phyloP scores from a whole-genome alignment of 1,139 yeast genomes.

The Blastobotrys elegans region DNA sequence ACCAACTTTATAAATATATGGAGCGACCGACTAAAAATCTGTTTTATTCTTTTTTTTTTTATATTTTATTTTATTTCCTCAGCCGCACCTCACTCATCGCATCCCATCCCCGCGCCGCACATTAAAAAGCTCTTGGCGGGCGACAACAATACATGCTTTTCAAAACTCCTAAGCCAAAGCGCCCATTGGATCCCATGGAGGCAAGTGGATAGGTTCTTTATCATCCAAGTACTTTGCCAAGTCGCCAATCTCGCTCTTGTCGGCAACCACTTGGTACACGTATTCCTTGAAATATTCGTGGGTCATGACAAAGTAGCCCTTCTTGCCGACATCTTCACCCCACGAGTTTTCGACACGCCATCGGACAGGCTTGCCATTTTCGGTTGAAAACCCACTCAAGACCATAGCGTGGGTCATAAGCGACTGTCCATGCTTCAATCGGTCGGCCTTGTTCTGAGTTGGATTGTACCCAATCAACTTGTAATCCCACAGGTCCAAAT shows the following conservation, averaged over 20 bases:
- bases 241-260: slow-evolving; percentile 38
- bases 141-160: too few species aligned
- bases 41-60: too few species aligned
- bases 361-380: slow-evolving; percentile 56
- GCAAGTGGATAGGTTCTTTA: slow-evolving; percentile 53
- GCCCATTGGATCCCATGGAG: slow-evolving; percentile 86
- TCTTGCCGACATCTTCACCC: slow-evolving; percentile 71
- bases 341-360: slow-evolving; percentile 86
- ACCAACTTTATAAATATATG: too few species aligned
- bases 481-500: slow-evolving; percentile 62
- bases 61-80: too few species aligned
- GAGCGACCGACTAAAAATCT: too few species aligned
- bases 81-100: too few species aligned
- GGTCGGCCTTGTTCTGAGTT: slow-evolving; percentile 52
- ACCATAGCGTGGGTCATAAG: slow-evolving; percentile 88
- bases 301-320: slow-evolving; percentile 76
- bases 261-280: slow-evolving; percentile 76
- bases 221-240: slow-evolving; percentile 37
- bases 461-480: slow-evolving; percentile 57
- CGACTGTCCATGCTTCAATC: slow-evolving; percentile 53
- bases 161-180: slow-evolving; percentile 59
- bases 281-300: slow-evolving; percentile 79
- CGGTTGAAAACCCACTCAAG: slow-evolving; percentile 65
- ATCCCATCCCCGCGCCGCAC: too few species aligned
- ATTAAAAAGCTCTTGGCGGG: too few species aligned